Conservation (phyloP, 2,329 filamentous ascomycete genomes). For the Clarireedia homoeocarpa region DNA sequence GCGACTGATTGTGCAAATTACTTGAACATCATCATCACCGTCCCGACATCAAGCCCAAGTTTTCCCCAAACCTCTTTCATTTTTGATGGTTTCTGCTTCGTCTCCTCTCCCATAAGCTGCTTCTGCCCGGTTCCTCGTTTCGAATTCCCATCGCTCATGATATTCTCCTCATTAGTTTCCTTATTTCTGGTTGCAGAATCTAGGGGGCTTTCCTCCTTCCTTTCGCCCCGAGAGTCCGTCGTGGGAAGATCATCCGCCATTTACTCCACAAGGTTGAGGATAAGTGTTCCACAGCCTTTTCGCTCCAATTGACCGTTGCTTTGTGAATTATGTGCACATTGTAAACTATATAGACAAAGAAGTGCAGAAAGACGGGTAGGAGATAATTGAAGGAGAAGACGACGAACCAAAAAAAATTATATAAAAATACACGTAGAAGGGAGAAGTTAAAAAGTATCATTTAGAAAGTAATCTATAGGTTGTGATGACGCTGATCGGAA, state of each 20-base stretch:
- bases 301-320: not conserved
- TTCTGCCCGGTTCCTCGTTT: not conserved
- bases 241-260: conserved; percentile 1
- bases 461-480: no score
- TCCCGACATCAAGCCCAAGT: conserved; percentile 35
- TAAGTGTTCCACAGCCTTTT: not conserved
- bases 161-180: conserved; percentile 2
- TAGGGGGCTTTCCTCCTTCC: not conserved
- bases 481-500: no score
- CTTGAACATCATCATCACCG: conserved; percentile 46
- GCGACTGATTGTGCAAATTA: conserved; percentile 18
- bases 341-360: not conserved
- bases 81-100: conserved; percentile 19
- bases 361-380: not conserved
- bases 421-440: not conserved
- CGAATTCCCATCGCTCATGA: not conserved
- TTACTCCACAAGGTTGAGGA: not conserved
- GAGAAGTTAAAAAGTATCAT: not conserved
- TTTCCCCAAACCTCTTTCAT: conserved; percentile 31
- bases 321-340: conserved; percentile 1
- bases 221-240: not conserved
- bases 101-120: not conserved
- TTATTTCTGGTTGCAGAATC: not conserved
- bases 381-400: not conserved
- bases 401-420: not conserved